phyloP scores from a whole-genome alignment of 768 basidiomycete genomes.

The Gloeopeniophorella convolvens region DNA sequence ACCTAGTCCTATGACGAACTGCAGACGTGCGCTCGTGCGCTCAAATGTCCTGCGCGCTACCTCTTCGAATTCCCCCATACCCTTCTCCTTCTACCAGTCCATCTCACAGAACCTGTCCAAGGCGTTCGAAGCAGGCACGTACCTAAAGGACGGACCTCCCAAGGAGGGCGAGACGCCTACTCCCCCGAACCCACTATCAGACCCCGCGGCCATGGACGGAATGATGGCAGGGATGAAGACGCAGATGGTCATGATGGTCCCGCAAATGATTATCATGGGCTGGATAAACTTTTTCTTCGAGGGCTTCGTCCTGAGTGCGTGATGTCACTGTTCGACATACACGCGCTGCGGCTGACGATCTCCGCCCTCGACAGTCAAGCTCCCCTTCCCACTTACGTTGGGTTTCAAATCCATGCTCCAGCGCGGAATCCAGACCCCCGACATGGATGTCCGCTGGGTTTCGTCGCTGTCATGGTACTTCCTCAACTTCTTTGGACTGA shows the following conservation, averaged over 20 bases:
- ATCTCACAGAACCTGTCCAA: slow-evolving; percentile 70
- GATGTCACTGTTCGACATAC: not conserved
- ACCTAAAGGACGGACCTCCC: slow-evolving; percentile 80
- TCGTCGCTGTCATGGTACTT: slow-evolving; percentile 99
- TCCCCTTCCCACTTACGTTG: slow-evolving; percentile 93
- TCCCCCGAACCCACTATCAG: slow-evolving; percentile 78
- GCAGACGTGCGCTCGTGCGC: slow-evolving; percentile 70
- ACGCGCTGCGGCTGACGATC: not conserved
- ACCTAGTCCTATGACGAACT: slow-evolving; percentile 4
- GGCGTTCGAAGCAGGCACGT: slow-evolving; percentile 68
- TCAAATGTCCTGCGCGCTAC: slow-evolving; percentile 82
- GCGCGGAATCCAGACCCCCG: slow-evolving; percentile 87
- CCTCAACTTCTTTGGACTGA: slow-evolving; percentile 96
- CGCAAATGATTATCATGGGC: slow-evolving; percentile 98
- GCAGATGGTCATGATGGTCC: slow-evolving; percentile 98
- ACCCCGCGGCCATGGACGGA: slow-evolving; percentile 91
- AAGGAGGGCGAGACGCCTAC: slow-evolving; percentile 49
- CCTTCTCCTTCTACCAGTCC: slow-evolving; percentile 61
- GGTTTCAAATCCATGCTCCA: slow-evolving; percentile 99
- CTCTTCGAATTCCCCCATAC: slow-evolving; percentile 74
- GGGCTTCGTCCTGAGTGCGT: slow-evolving; percentile 93
- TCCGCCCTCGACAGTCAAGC: slow-evolving; percentile 57
- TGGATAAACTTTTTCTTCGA: slow-evolving; percentile 99
- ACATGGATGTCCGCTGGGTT: slow-evolving; percentile 99
- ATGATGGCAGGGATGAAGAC: slow-evolving; percentile 99